Evolutionary conservation across 2,329 filamentous ascomycete genomes (phyloP), one percentile per base, ranked within the genome.

Genomic region (Pseudogymnoascus sp.): DNA sequence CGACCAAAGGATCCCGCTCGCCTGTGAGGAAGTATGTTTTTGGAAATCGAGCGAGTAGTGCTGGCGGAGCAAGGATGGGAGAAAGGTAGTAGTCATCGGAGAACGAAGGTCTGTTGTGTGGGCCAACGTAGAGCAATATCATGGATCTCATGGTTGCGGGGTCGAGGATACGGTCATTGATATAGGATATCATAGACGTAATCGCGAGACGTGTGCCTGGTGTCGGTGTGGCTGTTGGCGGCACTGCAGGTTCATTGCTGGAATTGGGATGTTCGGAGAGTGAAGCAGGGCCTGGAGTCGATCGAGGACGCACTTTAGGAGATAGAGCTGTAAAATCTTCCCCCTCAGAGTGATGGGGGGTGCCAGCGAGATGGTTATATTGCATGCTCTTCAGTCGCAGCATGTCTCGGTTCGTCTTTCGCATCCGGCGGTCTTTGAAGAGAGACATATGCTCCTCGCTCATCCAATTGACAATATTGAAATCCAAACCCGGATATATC

Each of bases 391-490:
- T 97, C 64, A 90, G 84, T 37, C 88, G 83, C 10, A 97, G 79
- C 63, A 97, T 89, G 26, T 85, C 83, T 64, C 83, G 83, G 71
- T 97, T 96, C 1, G 87, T 91, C 69, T 87, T 87, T 23, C 91
- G 84, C 73, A 87, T 86, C 64, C 86, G 84, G 10, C 91, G 86
- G 67, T 96, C 93, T 68, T 91, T 87, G 67, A 99, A 96, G 66
- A 99, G 78, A 0, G 91, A 86, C 91, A 97, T 96, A 73, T 99
- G 93, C 74, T 97, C 93, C 70, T 97, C 93, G 0, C 91, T 93
- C 93, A 99, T 97, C 95, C 95, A 99, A 75, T 93, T 97, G 39
- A 91, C 91, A 68, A 97, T 97, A 71, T 96, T 97, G 89, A 97
- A 92, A 71, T 97, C 95, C 65, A 99, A 78, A 0, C 88, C 87